Evolutionary conservation across 495 filamentous ascomycete species (phyloP).

Genomic region (Elaphomyces granulatus): DNA sequence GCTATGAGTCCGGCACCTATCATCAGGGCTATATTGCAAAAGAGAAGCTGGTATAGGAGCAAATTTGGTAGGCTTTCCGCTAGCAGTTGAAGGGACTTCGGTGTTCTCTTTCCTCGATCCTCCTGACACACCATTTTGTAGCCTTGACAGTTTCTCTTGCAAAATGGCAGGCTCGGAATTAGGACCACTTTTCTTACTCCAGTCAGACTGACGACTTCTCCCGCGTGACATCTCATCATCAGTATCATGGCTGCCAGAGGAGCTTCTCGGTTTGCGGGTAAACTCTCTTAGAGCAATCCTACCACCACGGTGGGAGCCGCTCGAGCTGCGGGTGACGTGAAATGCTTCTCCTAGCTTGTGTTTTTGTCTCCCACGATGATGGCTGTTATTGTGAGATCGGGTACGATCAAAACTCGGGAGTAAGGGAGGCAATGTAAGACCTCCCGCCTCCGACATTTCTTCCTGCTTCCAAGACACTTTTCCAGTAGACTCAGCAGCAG

Average conservation of each 20-base stretch:
- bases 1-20: no score
- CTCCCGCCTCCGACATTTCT: background rate
- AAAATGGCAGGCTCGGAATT: conserved; percentile 3
- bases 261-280: background rate
- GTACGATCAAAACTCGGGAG: background rate
- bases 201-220: conserved; percentile 2
- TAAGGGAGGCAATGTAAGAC: background rate
- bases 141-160: no score
- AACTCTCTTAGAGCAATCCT: background rate
- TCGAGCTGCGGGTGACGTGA: background rate
- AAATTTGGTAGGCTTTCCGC: no score
- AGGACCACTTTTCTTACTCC: background rate
- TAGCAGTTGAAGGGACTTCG: no score
- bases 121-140: no score
- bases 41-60: no score
- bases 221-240: conserved; percentile 2
- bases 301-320: background rate
- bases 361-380: background rate
- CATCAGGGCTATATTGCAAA: no score
- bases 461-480: background rate
- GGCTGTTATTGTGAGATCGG: background rate
- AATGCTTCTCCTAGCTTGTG: background rate
- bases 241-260: conserved; percentile 1
- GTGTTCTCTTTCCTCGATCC: no score
- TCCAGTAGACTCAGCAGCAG: background rate